These are phyloP conservation scores for Globisporangium mamillatum DNA, from an alignment of 352 stramenopile species.

Conservation along the genomic window DNA sequence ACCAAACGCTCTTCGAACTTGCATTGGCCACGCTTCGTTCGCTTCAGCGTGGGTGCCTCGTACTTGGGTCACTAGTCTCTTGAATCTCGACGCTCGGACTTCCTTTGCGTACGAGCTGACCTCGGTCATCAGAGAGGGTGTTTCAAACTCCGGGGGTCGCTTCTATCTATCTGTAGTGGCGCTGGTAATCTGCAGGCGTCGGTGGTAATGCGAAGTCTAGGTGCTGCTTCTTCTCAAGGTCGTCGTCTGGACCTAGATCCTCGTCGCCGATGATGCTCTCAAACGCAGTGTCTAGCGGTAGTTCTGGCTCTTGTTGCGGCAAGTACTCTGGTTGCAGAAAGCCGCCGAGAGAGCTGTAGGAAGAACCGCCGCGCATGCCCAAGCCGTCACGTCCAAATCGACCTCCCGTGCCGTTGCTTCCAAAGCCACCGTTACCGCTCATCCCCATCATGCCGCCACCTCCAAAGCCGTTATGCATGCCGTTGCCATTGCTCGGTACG, in stretches of 20 bases:
- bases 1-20: slow-evolving; percentile 2
- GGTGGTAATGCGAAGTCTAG: slow-evolving; percentile 22
- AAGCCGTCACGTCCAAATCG: slow-evolving; percentile 24
- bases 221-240: slow-evolving; percentile 21
- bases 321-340: slow-evolving; percentile 63
- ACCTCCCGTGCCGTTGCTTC: slow-evolving; percentile 15
- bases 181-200: slow-evolving; percentile 22
- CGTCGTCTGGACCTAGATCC: slow-evolving; percentile 17
- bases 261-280: slow-evolving; percentile 30
- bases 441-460: slow-evolving; percentile 42
- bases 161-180: slow-evolving; percentile 37
- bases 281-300: slow-evolving; percentile 45
- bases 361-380: slow-evolving; percentile 29
- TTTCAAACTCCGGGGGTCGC: slow-evolving; percentile 2
- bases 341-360: slow-evolving; percentile 58
- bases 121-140: neutral
- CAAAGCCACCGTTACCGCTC: slow-evolving; percentile 24
- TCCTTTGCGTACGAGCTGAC: neutral
- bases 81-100: slow-evolving; percentile 2
- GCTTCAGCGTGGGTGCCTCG: slow-evolving; percentile 1
- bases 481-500: slow-evolving; percentile 15
- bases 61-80: neutral
- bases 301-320: slow-evolving; percentile 37
- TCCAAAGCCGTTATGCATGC: slow-evolving; percentile 34
- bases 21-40: neutral